Percentiles rank a stretch among this genome's conserved stretches.
Evolutionary conservation across 208 protist species (phyloP).

Genomic region (Acanthamoeba triangularis): DNA sequence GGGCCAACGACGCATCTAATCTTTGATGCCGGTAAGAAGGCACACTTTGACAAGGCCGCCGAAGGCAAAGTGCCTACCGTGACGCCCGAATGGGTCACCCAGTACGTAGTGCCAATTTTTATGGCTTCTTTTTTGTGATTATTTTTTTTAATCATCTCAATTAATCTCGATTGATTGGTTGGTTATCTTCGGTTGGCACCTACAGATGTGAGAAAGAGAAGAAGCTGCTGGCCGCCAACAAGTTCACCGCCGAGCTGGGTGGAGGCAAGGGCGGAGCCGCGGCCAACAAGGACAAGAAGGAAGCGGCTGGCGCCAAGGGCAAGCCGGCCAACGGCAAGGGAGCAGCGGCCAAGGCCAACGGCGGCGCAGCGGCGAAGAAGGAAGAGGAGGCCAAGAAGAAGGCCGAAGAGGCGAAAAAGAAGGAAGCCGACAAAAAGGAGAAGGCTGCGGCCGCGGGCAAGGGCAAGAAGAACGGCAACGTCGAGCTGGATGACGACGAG

Average conservation of each 20-base stretch:
- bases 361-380: no score
- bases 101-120: not conserved
- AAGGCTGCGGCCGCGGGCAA: not conserved
- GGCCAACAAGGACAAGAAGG: constrained; percentile 16
- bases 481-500: constrained; percentile 16
- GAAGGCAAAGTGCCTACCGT: constrained; percentile 10
- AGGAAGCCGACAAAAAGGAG: not conserved
- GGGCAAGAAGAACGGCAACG: not conserved
- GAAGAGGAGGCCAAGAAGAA: no score
- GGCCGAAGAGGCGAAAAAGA: not conserved
- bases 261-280: not conserved
- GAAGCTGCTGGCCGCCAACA: constrained; percentile 16
- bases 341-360: not conserved
- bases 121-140: not conserved
- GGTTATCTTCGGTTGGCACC: no score
- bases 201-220: constrained; percentile 52
- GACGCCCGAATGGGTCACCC: constrained; percentile 28
- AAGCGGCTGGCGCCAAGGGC: not conserved
- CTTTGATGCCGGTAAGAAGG: constrained; percentile 34
- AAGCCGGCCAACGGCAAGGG: no score
- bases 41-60: constrained; percentile 15
- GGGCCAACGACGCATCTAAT: not conserved
- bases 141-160: no score
- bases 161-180: not conserved
- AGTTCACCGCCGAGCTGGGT: constrained; percentile 36